Conservation (phyloP, 2,329 filamentous ascomycete species). For the Arthrinium phaeospermum region DNA sequence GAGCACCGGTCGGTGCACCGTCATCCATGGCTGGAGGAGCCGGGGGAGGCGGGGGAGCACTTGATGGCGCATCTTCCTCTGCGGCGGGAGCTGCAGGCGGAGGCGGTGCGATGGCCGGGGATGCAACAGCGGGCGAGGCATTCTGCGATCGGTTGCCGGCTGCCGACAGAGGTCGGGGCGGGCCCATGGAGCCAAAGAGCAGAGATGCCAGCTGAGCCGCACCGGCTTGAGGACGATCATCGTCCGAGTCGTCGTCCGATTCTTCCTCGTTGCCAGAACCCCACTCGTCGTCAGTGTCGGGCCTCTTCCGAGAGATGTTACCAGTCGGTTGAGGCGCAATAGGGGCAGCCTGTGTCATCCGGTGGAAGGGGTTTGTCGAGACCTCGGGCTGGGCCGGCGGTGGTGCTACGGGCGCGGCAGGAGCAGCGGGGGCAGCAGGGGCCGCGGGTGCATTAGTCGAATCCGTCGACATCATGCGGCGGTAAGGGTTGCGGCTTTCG, state of each 20-base stretch:
- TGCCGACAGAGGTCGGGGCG: slow-evolving; percentile 85
- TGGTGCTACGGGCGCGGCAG: slow-evolving; percentile 41
- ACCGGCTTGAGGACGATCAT: slow-evolving; percentile 78
- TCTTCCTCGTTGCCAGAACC: slow-evolving; percentile 70
- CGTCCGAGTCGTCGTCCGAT: slow-evolving; percentile 74
- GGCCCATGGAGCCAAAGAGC: slow-evolving; percentile 95
- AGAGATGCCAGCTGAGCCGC: slow-evolving; percentile 94
- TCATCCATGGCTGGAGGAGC: slow-evolving; percentile 44
- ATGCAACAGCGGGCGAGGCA: slow-evolving; percentile 46
- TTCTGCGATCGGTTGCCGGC: slow-evolving; percentile 70
- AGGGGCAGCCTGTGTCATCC: slow-evolving; percentile 66
- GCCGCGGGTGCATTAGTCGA: slow-evolving; percentile 48
- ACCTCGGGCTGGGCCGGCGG: slow-evolving; percentile 55
- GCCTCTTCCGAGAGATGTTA: slow-evolving; percentile 59
- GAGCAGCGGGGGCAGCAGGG: slow-evolving; percentile 49
- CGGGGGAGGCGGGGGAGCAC: slow-evolving; percentile 35
- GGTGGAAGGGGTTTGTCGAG: slow-evolving; percentile 97
- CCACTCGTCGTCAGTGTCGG: slow-evolving; percentile 74
- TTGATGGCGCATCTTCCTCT: slow-evolving; percentile 39
- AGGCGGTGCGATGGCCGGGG: slow-evolving; percentile 40
- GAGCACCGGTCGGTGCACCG: slow-evolving; percentile 31
- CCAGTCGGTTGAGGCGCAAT: slow-evolving; percentile 53
- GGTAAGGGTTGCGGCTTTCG: slow-evolving; percentile 94
- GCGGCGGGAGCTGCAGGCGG: slow-evolving; percentile 29
- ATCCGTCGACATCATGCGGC: slow-evolving; percentile 79